A percentile compares a stretch with the other conserved stretches of the same genome.
Evolutionary conservation across 129 eudicot genomes (phyloP).

Genomic region (Lactuca sativa): DNA sequence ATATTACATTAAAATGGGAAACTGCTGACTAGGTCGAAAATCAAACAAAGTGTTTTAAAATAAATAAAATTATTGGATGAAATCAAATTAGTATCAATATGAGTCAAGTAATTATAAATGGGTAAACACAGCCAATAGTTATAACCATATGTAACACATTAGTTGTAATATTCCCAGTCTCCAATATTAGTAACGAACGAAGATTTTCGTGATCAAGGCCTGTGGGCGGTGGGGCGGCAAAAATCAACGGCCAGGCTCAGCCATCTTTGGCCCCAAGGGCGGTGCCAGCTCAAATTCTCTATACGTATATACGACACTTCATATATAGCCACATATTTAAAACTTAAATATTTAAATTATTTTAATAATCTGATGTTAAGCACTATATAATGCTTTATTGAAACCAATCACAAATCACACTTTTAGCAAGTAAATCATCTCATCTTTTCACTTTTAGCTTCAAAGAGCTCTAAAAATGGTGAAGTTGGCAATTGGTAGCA

Average conservation of each 20-base stretch:
- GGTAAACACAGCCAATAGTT: no score
- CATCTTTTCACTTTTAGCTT: constrained; percentile 6
- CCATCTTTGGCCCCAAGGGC: constrained; percentile 37
- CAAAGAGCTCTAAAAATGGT: constrained; percentile 36
- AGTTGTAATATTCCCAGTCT: neutral
- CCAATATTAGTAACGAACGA: neutral
- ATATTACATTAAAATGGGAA: no score
- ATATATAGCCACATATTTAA: constrained; percentile 8
- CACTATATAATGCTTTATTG: constrained; percentile 39
- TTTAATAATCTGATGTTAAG: neutral
- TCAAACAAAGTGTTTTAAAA: no score
- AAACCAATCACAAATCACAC: constrained; percentile 23
- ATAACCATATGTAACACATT: neutral
- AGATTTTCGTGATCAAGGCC: constrained; percentile 23
- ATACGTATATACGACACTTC: constrained; percentile 7
- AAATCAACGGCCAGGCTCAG: constrained; percentile 25
- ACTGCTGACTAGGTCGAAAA: no score
- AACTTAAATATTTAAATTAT: neutral
- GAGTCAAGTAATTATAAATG: neutral
- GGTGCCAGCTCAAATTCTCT: constrained; percentile 37
- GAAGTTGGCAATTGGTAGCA: constrained; percentile 37
- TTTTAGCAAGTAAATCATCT: constrained; percentile 6
- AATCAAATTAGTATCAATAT: neutral
- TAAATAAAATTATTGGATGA: neutral
- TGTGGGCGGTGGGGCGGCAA: constrained; percentile 41